Base-by-base conservation (phyloP, 306 rosid genomes). In the Cercis canadensis region DNA sequence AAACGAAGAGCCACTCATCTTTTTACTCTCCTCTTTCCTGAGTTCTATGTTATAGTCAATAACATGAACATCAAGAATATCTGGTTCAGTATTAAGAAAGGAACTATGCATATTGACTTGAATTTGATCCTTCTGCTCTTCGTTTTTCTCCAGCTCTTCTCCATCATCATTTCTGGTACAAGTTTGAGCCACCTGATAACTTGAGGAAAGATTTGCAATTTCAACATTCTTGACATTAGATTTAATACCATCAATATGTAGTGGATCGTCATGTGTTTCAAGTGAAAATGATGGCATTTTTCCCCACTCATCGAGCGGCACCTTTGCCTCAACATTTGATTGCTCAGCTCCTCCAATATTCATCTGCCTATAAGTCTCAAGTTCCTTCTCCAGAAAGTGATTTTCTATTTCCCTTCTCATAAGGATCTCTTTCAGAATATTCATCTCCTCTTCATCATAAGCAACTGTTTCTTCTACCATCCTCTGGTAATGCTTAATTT, bases 371-470 rank as follows among this genome's bases (percentile, higher is more conserved):
- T 83, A 95, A 13, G 79, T 80, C 74, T 95, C 92, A 31, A 91
- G 83, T 76, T 87, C 90, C 83, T 83, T 86, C 83, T 85, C 92
- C 65, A 95, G 71, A 57, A 84, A 78, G 57, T 84, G 89, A 76
- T 79, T 85, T 81, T 95, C 99, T 73, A 8, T 88, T 69, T 95
- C 99, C 83, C 82, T 89, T 75, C 82, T 80, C 58, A 95, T 73
- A 65, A 95, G 96, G 62, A 92, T 85, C 74, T 91, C 97, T 86
- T 89, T 84, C 77, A 95, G 81, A 77, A 92, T 72, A 46, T 60
- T 52, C 85, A 91, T 89, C 87, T 95, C 92, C 72, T 92, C 96
- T 85, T 95, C 96, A 34, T 95, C 99, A 65, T 89, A 89, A 62
- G 82, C 82, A 82, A 79, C 81, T 59, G 72, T 82, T 74, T 95